Base-by-base conservation (phyloP, 2,329 filamentous ascomycete genomes). In the Pseudohalonectria lignicola region DNA sequence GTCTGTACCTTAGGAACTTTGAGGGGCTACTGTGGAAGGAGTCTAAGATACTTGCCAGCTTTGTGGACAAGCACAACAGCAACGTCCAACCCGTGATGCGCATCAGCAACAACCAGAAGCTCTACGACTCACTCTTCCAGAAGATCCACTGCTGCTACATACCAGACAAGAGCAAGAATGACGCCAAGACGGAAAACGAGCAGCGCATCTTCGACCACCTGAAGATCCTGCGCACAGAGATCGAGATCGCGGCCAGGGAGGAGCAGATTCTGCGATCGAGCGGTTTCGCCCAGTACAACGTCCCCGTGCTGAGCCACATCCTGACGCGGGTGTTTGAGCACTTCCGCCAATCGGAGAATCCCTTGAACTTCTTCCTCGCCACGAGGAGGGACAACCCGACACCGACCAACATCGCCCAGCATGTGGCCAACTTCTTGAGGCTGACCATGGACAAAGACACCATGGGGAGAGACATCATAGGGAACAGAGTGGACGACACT, bases 371-470 rank as follows among this genome's bases (percentile, higher is more conserved):
- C 38, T 47, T 41, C 25, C 36, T 35, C 12, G 45, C 45, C 20
- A 41, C 44, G 16, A 28, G 45, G 10, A 39, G 37, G 16, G 44
- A 45, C 30, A 47, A 46, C 17, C 45, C 45, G 11, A 46, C 39
- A 17, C 45, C 45, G 7, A 18, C 32, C 12, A 43, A 41, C 4
- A 39, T 42, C 17, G 35, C 29, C 17, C 41, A 46, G 28, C 45
- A 47, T 36, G 40, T 47, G 20, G 37, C 44, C 15, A 47, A 47
- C 35, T 47, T 47, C 31, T 35, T 47, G 15, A 42, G 45, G 6
- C 34, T 28, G 21, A 23, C 18, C 4, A 28, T 39, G 17, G 36
- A 39, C 16, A 21, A 15, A 4, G 31, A 39, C 15, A 41, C 31
- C 18, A 41, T 23, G 39, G 43, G 34, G 37, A 45, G 28, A 41